A percentile compares a stretch with the other conserved stretches of the same genome.
Conservation (phyloP, 1,284 basidiomycete genomes). For the Cryptococcus neoformans region DNA sequence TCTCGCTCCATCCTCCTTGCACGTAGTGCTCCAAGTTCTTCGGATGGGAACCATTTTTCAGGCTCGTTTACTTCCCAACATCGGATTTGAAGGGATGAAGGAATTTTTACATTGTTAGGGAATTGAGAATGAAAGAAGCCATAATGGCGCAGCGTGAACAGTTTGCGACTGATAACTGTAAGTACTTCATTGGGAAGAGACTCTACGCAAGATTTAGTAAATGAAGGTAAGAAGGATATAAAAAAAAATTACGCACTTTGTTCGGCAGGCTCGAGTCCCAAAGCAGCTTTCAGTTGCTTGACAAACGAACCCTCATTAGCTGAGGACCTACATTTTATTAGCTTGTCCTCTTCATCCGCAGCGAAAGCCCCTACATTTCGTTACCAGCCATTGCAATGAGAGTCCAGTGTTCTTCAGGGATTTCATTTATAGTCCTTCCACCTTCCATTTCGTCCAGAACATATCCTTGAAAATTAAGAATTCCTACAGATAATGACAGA, state of each 20-base stretch:
- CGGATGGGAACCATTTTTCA: slow-evolving; percentile 26
- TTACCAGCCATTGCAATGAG: slow-evolving; percentile 38
- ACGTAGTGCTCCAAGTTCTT: slow-evolving; percentile 19
- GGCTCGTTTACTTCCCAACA: slow-evolving; percentile 40
- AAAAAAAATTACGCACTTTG: slow-evolving; percentile 11
- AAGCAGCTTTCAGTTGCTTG: slow-evolving; percentile 29
- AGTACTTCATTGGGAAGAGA: slow-evolving; percentile 21
- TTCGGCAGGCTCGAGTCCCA: slow-evolving; percentile 14
- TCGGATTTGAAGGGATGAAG: slow-evolving; percentile 34
- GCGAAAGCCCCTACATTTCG: slow-evolving; percentile 25
- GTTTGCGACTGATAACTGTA: slow-evolving; percentile 20
- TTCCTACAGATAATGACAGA: slow-evolving; percentile 8
- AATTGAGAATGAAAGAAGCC: slow-evolving; percentile 37
- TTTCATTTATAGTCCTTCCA: slow-evolving; percentile 14
- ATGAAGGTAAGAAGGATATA: not conserved
- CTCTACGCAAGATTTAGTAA: slow-evolving; percentile 10
- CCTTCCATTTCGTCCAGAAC: slow-evolving; percentile 32
- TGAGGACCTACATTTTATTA: slow-evolving; percentile 18
- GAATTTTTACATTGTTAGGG: slow-evolving; percentile 23
- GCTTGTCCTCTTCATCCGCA: not conserved
- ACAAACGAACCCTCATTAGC: slow-evolving; percentile 25
- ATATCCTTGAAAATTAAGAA: slow-evolving; percentile 21
- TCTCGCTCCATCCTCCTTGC: slow-evolving; percentile 23
- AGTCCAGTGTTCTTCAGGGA: slow-evolving; percentile 33
- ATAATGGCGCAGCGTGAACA: slow-evolving; percentile 36